These are phyloP conservation scores for Neurospora tetraspora DNA, from an alignment of 495 filamentous ascomycete species.

Conservation along the genomic window DNA sequence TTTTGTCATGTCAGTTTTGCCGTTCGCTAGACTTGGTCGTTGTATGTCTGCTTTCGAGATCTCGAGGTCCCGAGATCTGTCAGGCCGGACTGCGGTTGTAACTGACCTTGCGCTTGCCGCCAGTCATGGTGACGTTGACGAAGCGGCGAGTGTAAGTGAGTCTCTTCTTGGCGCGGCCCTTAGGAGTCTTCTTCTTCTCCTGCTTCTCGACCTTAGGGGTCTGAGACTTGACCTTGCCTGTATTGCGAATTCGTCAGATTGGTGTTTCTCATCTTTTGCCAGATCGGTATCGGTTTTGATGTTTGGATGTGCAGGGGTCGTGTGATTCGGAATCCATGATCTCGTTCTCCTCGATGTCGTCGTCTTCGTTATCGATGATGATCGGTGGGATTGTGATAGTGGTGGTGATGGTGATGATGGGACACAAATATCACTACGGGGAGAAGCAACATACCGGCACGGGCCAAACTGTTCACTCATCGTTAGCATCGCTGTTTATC, in stretches of 20 bases:
- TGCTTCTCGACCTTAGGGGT: conserved; percentile 68
- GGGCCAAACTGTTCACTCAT: conserved; percentile 19
- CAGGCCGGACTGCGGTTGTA: not conserved
- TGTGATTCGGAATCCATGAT: not conserved
- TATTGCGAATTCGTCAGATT: conserved; percentile 7
- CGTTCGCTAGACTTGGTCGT: not conserved
- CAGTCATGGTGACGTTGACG: conserved; percentile 98
- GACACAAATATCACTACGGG: not conserved
- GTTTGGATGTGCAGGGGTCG: not conserved
- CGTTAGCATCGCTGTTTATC: conserved; percentile 4
- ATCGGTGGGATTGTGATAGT: not conserved
- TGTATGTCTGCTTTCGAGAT: conserved; percentile 27
- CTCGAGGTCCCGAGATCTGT: not conserved
- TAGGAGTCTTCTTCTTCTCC: conserved; percentile 89
- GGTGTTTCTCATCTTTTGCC: not conserved
- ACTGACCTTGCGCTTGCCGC: conserved; percentile 95
- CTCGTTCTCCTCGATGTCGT: not conserved
- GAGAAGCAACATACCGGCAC: conserved; percentile 22
- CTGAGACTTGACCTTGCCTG: conserved; percentile 42
- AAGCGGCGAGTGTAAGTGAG: conserved; percentile 95
- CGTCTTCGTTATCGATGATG: not conserved
- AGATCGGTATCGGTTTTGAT: not conserved
- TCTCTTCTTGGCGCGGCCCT: conserved; percentile 98
- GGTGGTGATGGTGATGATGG: not conserved
- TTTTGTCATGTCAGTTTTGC: not conserved